Base-by-base conservation (phyloP, 768 basidiomycete genomes). In the Lactarius quietus region DNA sequence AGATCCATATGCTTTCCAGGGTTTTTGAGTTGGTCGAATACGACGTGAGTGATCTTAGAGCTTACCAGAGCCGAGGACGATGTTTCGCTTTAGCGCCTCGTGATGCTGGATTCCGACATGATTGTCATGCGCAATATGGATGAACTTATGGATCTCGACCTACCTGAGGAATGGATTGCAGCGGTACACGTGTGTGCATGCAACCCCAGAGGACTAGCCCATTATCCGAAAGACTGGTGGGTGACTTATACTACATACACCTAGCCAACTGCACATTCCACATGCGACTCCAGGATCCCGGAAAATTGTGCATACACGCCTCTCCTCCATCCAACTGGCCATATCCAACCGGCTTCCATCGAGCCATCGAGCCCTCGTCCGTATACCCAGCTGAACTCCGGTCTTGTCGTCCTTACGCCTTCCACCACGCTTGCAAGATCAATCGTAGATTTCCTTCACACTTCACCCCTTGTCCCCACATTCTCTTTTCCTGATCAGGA, bases 401-500 rank as follows among this genome's bases (percentile, higher is more conserved):
- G 96, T 12, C 83, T 89, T 10, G 90, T 99, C 63, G 85, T 98
- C 53, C 81, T 98, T 53, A 84, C 81, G 26, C 96, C 97, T 1
- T 94, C 91, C 3, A 57, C 70, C 14, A 73, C 78, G 29, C 78
- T 88, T 6, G 80, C 86, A 63, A 73, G 82, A 18, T 74, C 74
- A 9, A 81, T 98, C 64, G 72, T 79, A 38, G 71, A 82, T 52
- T 87, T 82, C 72, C 81, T 95, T 38, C 76, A 78, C 61, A 83
- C 78, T 6, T 84, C 83, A 10, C 82, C 84, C 3, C 78, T 81
- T 12, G 78, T 90, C 9, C 64, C 80, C 4, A 78, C 78, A 0
- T 87, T 83, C 78, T 75, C 74, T n/a, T 97, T 98, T 74, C 87
- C 93, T 1, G 96, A 99, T 75, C 96, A 99, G 75, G 96, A 99